These are phyloP conservation scores for Gracilaria caudata DNA, from an alignment of 23 red algal species.

Conservation along the genomic window DNA sequence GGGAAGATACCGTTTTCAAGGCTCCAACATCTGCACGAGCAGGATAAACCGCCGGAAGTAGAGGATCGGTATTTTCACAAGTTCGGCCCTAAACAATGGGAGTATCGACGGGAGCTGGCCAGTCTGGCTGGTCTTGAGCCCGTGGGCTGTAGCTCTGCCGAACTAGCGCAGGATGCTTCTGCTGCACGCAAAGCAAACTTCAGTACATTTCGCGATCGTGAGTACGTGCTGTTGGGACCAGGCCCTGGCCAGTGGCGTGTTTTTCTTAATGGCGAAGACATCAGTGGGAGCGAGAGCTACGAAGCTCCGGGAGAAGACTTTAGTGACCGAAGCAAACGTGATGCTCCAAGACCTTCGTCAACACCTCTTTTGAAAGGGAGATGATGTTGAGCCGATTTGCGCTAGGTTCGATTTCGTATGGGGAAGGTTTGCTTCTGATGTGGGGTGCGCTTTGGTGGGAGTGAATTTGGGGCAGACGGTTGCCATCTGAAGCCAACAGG, in stretches of 20 bases:
- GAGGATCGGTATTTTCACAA: slow-evolving; percentile 60
- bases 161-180: neutral
- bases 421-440: too few relatives aligned
- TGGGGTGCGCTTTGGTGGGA: too few relatives aligned
- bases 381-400: too few relatives aligned
- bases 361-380: too few relatives aligned
- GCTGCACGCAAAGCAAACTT: slow-evolving; percentile 3
- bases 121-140: slow-evolving; percentile 26
- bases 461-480: too few relatives aligned
- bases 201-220: slow-evolving; percentile 16
- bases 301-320: neutral
- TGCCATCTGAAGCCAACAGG: too few relatives aligned
- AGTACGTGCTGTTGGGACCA: slow-evolving; percentile 5
- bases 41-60: slow-evolving; percentile 12
- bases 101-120: slow-evolving; percentile 67
- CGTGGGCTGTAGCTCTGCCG: neutral
- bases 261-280: slow-evolving; percentile 26
- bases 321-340: neutral
- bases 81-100: slow-evolving; percentile 76
- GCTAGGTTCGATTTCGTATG: too few relatives aligned
- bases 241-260: slow-evolving; percentile 37
- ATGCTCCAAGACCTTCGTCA: neutral
- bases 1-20: slow-evolving; percentile 24
- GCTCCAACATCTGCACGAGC: neutral
- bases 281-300: slow-evolving; percentile 20